A percentile compares a stretch with the other conserved stretches of the same genome.
These are phyloP conservation scores for Elymus sibiricus DNA, from an alignment of 176 grass and related monocot genomes.

Conservation along the genomic window DNA sequence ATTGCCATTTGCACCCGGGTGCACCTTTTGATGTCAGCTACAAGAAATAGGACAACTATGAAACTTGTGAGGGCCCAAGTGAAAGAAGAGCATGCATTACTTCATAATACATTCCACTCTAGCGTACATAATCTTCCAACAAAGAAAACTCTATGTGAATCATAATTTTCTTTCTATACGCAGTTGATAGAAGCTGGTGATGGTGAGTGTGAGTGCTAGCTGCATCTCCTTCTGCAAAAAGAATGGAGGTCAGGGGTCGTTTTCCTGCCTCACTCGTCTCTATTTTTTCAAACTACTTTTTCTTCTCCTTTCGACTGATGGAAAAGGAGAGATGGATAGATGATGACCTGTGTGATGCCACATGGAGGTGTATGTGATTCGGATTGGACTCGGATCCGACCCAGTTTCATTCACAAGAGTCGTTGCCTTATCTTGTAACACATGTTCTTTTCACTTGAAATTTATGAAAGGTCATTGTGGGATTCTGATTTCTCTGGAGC, in stretches of 20 bases:
- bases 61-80: background rate
- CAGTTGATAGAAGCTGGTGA: background rate
- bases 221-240: constrained; percentile 17
- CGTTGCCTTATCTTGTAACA: background rate
- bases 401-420: background rate
- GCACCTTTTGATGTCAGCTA: background rate
- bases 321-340: background rate
- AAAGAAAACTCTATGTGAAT: background rate
- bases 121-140: background rate
- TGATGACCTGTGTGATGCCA: constrained; percentile 13
- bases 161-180: too few relatives aligned
- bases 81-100: background rate
- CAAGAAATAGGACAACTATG: background rate
- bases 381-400: background rate
- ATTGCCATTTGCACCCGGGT: too few relatives aligned
- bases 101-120: too few relatives aligned
- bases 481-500: background rate
- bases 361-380: background rate
- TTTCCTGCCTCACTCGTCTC: constrained; percentile 6
- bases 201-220: background rate
- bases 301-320: constrained; percentile 24
- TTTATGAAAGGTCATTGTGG: background rate
- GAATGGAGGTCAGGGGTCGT: constrained; percentile 22
- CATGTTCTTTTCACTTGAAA: background rate
- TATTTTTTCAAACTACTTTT: background rate